Evolutionary conservation across 2,329 filamentous ascomycete species (phyloP).

Genomic region (Hypoxylon sp.): DNA sequence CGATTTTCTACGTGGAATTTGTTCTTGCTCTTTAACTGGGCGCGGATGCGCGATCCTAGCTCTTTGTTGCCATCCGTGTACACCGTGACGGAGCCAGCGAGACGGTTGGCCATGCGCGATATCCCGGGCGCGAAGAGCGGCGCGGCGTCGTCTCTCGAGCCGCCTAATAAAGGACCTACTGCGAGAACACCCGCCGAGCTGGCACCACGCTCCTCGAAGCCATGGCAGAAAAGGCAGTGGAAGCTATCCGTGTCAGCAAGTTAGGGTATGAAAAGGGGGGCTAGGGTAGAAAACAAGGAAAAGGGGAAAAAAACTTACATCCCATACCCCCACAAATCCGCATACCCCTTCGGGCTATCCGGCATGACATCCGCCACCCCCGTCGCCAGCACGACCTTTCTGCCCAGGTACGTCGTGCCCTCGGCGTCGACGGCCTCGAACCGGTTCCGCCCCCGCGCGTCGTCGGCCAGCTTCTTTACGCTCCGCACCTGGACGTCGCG

Average conservation of each 20-base stretch:
- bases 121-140: slow-evolving; percentile 53
- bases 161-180: slow-evolving; percentile 50
- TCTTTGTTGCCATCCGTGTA: slow-evolving; percentile 62
- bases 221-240: slow-evolving; percentile 71
- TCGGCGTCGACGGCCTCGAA: slow-evolving; percentile 54
- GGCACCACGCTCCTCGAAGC: slow-evolving; percentile 66
- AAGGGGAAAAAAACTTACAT: slow-evolving; percentile 55
- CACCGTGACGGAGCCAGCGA: slow-evolving; percentile 59
- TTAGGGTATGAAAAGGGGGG: background rate
- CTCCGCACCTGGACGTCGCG: slow-evolving; percentile 35
- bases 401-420: slow-evolving; percentile 59
- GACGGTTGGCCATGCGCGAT: slow-evolving; percentile 57
- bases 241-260: slow-evolving; percentile 53
- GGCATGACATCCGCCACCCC: slow-evolving; percentile 65
- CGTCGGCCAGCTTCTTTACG: slow-evolving; percentile 31
- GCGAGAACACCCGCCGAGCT: slow-evolving; percentile 61
- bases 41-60: slow-evolving; percentile 48
- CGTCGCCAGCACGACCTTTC: slow-evolving; percentile 66
- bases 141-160: slow-evolving; percentile 25
- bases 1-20: slow-evolving; percentile 55
- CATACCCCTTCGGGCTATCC: slow-evolving; percentile 62
- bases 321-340: slow-evolving; percentile 64
- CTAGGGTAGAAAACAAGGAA: slow-evolving; percentile 7
- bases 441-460: slow-evolving; percentile 6
- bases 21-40: slow-evolving; percentile 46